Base-by-base conservation (phyloP, 2,329 filamentous ascomycete genomes). In the Pyrenophora graminea region DNA sequence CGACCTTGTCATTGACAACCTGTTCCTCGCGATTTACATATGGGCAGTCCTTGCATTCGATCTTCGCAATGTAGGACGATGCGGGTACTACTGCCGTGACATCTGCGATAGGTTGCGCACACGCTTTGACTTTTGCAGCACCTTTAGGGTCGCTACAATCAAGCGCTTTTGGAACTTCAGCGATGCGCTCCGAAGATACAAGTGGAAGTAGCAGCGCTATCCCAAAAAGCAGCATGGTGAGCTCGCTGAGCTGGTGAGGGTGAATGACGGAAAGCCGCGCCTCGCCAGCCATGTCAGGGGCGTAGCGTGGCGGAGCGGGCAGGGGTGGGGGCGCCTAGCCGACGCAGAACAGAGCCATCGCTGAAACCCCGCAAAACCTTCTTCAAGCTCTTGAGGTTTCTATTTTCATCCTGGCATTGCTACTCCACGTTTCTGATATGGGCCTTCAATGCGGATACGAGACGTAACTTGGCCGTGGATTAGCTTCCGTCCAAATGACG, bases 31-130 rank as follows among this genome's bases (percentile, higher is more conserved):
- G 43, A 18, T 59, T 30, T 15, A 50, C 37, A 39, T 60, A 61
- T 3, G 61, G 55, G 36, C 69, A 72, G 51, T 67, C 59, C 21
- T 60, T 56, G 56, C 69, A 72, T 41, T 63, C 58, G 9, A 72
- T 53, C 44, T 62, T 70, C 7, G 67, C 60, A n/a, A 66, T 53
- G 55, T 69, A 71, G 42, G 59, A 64, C n/a, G 52, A 48, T 44
- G 56, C 64, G 25, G 62, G 58, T 34, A 51, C 48, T 17, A 70
- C 48, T 13, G 59, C 55, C 6, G 67, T 62, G 19, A 70, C 56
- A 21, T 58, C 33, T 31, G 63, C 54, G 17, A 69, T 52, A 25
- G 66, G 66, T 10, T 59, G 49, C 18, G 54, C 41, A 48, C 69
- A 71, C 18, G 56, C 51, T 17, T 61, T 44, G 21, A 49, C 45